Evolutionary conservation across 371 early-diverging fungal genomes (phyloP).

Genomic region (Mucor saturninus): DNA sequence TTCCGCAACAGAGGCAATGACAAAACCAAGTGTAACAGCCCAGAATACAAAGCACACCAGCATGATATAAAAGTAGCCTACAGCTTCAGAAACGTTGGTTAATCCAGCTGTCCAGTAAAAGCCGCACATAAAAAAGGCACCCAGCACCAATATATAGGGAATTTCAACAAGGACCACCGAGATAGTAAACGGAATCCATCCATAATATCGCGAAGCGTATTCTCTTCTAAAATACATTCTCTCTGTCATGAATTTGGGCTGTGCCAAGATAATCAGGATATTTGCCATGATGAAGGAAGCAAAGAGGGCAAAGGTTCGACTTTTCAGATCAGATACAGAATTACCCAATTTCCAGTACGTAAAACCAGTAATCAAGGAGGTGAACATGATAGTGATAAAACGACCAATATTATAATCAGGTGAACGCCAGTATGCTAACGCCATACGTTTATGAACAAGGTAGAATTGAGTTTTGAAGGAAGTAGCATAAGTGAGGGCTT

Average conservation of each 20-base stretch:
- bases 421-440: conserved; percentile 59
- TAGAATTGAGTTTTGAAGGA: conserved; percentile 36
- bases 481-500: conserved; percentile 32
- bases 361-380: conserved; percentile 56
- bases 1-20: conserved; percentile 65
- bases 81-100: conserved; percentile 39
- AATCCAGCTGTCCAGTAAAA: conserved; percentile 72
- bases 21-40: conserved; percentile 65
- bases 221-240: conserved; percentile 68
- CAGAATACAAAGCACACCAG: conserved; percentile 57
- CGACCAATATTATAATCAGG: conserved; percentile 64
- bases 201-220: conserved; percentile 66
- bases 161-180: conserved; percentile 54
- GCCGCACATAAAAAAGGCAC: conserved; percentile 53
- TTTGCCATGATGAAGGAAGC: conserved; percentile 58
- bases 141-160: conserved; percentile 54
- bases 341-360: conserved; percentile 60
- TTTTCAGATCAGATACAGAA: conserved; percentile 58
- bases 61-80: conserved; percentile 61
- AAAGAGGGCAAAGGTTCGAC: conserved; percentile 70
- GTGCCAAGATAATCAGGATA: conserved; percentile 36
- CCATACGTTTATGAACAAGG: conserved; percentile 56
- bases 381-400: conserved; percentile 39
- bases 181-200: conserved; percentile 61
- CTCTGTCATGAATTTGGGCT: conserved; percentile 62